Base-by-base conservation (phyloP, 2,329 filamentous ascomycete species). In the Mollisiaceae sp. region DNA sequence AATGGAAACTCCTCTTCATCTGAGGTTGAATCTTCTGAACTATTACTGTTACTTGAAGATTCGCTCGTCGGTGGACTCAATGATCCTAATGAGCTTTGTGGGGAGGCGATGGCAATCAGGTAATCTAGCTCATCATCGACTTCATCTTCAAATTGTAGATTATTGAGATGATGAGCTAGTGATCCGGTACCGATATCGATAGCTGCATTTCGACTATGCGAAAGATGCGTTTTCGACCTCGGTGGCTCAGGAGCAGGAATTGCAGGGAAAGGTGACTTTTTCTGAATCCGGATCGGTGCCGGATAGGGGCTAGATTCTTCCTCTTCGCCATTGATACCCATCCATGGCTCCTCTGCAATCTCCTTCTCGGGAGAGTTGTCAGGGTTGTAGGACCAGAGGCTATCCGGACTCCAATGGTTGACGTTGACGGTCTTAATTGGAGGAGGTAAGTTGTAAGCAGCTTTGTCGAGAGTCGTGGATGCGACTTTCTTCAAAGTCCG, bases 401-500 rank as follows among this genome's bases (percentile, higher is more conserved):
- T 57, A 24, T 65, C 63, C 14, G 63, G 63, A 43, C 41, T 52
- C 63, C 63, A 60, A 27, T 65, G 32, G n/a, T 52, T 60, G 12
- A n/a, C 38, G 12, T 35, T 50, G 24, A 22, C 32, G 8, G 36
- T 47, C 18, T 24, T 35, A 8, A 54, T 14, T 4, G 41, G 32
- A n/a, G 38, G 22, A 6, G 32, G 32, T 18, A 38, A 35, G 22
- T 52, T 24, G 27, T 58, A 58, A 18, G 57, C 57, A 20, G 43
- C 35, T 24, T 55, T 38, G 11, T 58, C 57, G 14, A 65, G 41
- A 8, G 39, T 65, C n/a, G 39, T 61, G n/a, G 63, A 65, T 11
- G 57, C 38, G 15, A 57, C 4, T 57, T 57, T 57, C 36, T 57
- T 57, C 8, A 57, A 12, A 12, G 32, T 57, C 9, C 55, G 55